A percentile compares a stretch with the other conserved stretches of the same genome.
Evolutionary conservation across 2,329 filamentous ascomycete genomes (phyloP).

Genomic region (Diaporthe sp.): DNA sequence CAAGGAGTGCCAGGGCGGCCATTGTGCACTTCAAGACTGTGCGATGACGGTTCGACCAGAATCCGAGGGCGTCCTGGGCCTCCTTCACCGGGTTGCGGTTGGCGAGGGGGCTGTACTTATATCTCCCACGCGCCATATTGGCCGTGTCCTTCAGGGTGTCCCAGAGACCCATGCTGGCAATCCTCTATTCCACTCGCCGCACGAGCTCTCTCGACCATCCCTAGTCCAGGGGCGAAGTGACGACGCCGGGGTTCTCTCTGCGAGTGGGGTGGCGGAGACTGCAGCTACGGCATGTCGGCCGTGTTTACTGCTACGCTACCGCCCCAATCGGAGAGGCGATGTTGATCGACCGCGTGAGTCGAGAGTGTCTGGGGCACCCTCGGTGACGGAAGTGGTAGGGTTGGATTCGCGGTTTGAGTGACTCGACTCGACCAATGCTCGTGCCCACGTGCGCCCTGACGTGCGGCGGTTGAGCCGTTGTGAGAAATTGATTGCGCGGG

Average conservation of each 20-base stretch:
- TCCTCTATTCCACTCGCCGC: not conserved
- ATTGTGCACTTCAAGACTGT: slow-evolving; percentile 38
- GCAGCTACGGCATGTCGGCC: not conserved
- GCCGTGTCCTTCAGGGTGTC: slow-evolving; percentile 32
- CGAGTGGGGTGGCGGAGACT: not conserved
- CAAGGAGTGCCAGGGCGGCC: slow-evolving; percentile 36
- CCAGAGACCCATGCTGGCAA: slow-evolving; percentile 19
- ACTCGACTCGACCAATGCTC: slow-evolving; percentile 18
- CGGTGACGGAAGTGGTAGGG: slow-evolving; percentile 16
- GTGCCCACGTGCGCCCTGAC: slow-evolving; percentile 18
- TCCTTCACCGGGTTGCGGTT: slow-evolving; percentile 33
- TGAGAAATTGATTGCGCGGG: slow-evolving; percentile 20
- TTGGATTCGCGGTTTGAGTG: slow-evolving; percentile 3
- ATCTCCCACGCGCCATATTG: slow-evolving; percentile 36
- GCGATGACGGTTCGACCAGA: slow-evolving; percentile 37
- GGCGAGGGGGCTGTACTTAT: slow-evolving; percentile 44
- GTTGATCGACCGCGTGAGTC: not conserved
- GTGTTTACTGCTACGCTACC: not conserved
- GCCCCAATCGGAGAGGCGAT: not conserved
- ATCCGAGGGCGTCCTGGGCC: slow-evolving; percentile 35
- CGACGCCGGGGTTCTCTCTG: not conserved
- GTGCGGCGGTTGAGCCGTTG: not conserved
- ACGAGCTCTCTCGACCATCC: slow-evolving; percentile 5
- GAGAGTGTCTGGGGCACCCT: not conserved
- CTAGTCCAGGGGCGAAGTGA: not conserved